Conservation (phyloP, 148 eudicot species). For the Chenopodium berlandieri region DNA sequence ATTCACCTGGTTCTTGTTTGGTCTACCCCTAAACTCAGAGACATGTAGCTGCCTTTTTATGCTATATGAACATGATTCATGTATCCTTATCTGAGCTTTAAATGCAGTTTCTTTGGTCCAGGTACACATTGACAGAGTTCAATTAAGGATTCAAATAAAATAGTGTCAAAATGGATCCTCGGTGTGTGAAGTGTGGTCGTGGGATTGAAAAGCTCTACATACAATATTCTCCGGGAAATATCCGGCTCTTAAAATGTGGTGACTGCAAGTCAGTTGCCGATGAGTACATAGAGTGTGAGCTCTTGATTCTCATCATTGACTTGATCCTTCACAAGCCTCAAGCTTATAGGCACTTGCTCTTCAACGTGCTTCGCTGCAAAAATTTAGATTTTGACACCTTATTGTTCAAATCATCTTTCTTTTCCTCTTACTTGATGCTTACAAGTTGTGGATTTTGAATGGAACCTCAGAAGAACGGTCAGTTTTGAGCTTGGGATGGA, state of each 20-base stretch:
- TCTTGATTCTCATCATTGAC: constrained; percentile 79
- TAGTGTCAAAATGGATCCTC: constrained; percentile 24
- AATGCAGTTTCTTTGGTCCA: constrained; percentile 8
- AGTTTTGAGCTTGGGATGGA: constrained; percentile 21
- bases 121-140: constrained; percentile 12
- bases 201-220: constrained; percentile 55
- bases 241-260: constrained; percentile 75
- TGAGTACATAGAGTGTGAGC: constrained; percentile 86
- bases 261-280: constrained; percentile 75
- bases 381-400: constrained; percentile 41
- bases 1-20: background rate
- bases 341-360: constrained; percentile 90
- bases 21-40: background rate
- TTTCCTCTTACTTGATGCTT: constrained; percentile 64
- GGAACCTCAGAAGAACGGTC: constrained; percentile 31
- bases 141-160: constrained; percentile 1
- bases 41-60: background rate
- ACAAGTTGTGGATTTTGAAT: constrained; percentile 28
- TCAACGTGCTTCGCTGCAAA: constrained; percentile 51
- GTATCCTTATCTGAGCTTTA: constrained; percentile 8
- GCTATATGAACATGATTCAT: constrained; percentile 1
- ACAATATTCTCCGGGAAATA: constrained; percentile 89
- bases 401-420: constrained; percentile 48
- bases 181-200: constrained; percentile 74
- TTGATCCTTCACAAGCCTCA: constrained; percentile 82